Conservation (phyloP, 2,329 filamentous ascomycete genomes). For the Aaosphaeria pasadenensis region DNA sequence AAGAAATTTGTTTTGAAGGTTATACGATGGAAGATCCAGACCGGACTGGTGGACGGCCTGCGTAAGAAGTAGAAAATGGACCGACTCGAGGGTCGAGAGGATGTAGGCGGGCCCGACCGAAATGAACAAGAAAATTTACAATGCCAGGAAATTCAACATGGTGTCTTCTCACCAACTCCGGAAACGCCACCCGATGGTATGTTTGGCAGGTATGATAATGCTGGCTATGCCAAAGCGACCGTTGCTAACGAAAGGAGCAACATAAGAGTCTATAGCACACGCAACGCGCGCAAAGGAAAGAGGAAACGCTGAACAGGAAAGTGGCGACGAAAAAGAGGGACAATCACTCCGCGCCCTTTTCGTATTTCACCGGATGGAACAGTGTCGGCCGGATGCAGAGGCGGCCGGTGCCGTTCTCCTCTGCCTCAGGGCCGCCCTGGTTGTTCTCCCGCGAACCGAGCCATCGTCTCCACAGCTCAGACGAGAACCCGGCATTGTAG, state of each 20-base stretch:
- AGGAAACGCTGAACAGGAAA: slow-evolving; percentile 21
- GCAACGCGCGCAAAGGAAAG: slow-evolving; percentile 15
- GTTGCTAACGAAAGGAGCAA: slow-evolving; percentile 3
- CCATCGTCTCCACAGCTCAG: slow-evolving; percentile 50
- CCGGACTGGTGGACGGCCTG: too few species aligned
- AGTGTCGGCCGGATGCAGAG: slow-evolving; percentile 46
- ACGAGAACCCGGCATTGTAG: slow-evolving; percentile 49
- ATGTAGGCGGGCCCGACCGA: too few species aligned
- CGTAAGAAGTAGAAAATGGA: too few species aligned
- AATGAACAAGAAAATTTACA: neutral
- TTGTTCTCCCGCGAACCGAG: slow-evolving; percentile 48
- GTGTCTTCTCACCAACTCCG: slow-evolving; percentile 17
- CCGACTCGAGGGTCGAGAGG: too few species aligned
- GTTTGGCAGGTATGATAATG: slow-evolving; percentile 11
- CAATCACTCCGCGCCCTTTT: slow-evolving; percentile 38
- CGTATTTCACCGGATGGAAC: slow-evolving; percentile 50
- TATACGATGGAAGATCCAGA: too few species aligned
- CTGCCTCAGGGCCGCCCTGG: slow-evolving; percentile 38
- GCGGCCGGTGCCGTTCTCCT: slow-evolving; percentile 45
- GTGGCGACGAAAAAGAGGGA: slow-evolving; percentile 10
- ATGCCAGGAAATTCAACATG: neutral
- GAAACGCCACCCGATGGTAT: slow-evolving; percentile 34
- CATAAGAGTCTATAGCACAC: slow-evolving; percentile 21
- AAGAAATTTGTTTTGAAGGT: too few species aligned
- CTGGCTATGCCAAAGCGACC: slow-evolving; percentile 1